Evolutionary conservation across 2,329 filamentous ascomycete species (phyloP), one percentile per base, ranked within the genome.

Genomic region (Pestalotiopsis sp.): DNA sequence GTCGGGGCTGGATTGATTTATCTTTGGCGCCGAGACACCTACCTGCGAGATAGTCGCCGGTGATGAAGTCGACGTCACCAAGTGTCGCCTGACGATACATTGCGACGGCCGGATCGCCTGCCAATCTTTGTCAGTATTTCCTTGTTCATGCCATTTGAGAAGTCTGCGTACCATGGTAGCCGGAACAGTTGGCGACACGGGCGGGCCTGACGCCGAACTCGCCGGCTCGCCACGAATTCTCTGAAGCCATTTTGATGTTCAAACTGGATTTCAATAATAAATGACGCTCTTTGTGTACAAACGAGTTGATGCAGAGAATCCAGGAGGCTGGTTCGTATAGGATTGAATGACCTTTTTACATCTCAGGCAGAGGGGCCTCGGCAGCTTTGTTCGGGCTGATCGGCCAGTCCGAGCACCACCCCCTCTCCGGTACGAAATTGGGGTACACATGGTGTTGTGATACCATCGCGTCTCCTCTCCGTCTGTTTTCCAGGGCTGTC

Each of bases 31-130:
- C 1, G 1, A 11, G 5, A 0, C 1, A n/a, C 60, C 0, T 64
- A 64, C 61, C 61, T 9, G 69, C 69, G 2, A 70, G 66, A 24
- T 68, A 70, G 38, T 70, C 69, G 17, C 60, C 69, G 2, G 68
- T 69, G 3, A 70, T 65, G 1, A 62, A 66, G 59, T 70, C 69
- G 5, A 69, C 68, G 24, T 64, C 61, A 24, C 61, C 61, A 52
- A 64, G 61, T 20, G 61, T 64, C 22, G 61, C 61, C 20, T 64
- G 61, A 9, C 39, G 38, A 24, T 48, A 64, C 61, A 64, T 64
- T 20, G 38, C 61, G 4, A 24, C 11, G 2, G 61, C 35, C 1
- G 61, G 61, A 48, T 64, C 61, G 11, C 61, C 61, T 64, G 14
- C 13, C 26, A 17, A 61, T n/a, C 3, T n/a, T n/a, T 40, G 6